Evolutionary conservation across 371 early-diverging fungal genomes (phyloP).

Genomic region (Dinochytrium kinnereticum): DNA sequence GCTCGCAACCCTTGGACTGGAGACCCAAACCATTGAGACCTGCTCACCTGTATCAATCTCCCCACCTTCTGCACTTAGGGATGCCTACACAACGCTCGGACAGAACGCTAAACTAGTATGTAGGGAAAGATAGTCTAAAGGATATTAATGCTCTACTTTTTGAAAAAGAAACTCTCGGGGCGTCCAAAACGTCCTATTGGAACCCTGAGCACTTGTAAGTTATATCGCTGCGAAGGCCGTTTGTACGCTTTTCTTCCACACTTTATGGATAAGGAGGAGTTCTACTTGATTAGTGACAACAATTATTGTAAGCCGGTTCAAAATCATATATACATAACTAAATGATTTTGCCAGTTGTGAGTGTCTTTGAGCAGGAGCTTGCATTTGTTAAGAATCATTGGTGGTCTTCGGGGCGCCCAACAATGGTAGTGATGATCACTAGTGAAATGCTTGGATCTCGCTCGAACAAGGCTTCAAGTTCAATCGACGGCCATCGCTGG

Average conservation of each 20-base stretch:
- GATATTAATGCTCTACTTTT: background rate
- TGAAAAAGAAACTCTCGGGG: conserved; percentile 66
- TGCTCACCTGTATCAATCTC: conserved; percentile 72
- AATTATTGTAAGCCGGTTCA: conserved; percentile 58
- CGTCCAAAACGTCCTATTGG: conserved; percentile 76
- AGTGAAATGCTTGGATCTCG: conserved; percentile 66
- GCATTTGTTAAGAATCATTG: conserved; percentile 78
- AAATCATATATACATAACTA: background rate
- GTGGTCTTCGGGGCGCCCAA: conserved; percentile 81
- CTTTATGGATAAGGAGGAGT: conserved; percentile 87
- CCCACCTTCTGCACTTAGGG: conserved; percentile 74
- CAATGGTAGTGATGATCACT: conserved; percentile 78
- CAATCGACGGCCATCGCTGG: conserved; percentile 21
- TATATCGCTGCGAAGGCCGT: conserved; percentile 83
- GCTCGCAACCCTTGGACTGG: conserved; percentile 75
- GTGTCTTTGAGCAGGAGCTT: conserved; percentile 79
- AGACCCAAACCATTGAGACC: conserved; percentile 69
- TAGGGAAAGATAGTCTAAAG: background rate
- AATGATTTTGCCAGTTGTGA: conserved; percentile 47
- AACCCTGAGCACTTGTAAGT: conserved; percentile 77
- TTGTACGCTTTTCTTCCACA: conserved; percentile 86
- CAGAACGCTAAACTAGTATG: conserved; percentile 70
- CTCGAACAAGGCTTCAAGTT: background rate
- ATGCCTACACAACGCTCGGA: conserved; percentile 78
- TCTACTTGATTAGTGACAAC: conserved; percentile 82